phyloP scores from a whole-genome alignment of 78 protist genomes.

The Paulinella micropora region DNA sequence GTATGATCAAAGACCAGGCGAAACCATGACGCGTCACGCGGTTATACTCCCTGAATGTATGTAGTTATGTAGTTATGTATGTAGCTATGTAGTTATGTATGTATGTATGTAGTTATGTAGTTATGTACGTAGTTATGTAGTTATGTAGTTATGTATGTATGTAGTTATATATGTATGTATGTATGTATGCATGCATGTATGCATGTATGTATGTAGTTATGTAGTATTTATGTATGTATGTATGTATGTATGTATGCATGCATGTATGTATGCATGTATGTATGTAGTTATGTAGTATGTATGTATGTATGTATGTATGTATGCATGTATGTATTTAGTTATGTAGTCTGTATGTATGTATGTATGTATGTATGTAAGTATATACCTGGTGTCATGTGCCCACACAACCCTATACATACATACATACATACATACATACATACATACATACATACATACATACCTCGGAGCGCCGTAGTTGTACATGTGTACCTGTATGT shows the following conservation, averaged over 20 bases:
- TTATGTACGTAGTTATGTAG: background rate
- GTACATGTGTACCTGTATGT: background rate
- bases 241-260: background rate
- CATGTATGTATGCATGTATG: background rate
- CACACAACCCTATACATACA: too few relatives aligned
- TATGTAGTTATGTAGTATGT: background rate
- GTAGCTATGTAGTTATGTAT: background rate
- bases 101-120: background rate
- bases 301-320: background rate
- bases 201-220: background rate
- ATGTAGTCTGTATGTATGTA: background rate
- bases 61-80: too few relatives aligned
- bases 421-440: too few relatives aligned
- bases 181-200: background rate
- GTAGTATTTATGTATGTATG: too few relatives aligned
- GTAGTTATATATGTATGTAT: background rate
- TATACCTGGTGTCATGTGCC: too few relatives aligned
- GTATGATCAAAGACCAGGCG: too few relatives aligned
- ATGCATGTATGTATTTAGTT: background rate
- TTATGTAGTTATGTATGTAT: background rate
- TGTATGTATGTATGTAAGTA: background rate
- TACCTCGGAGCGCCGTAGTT: background rate
- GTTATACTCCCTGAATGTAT: too few relatives aligned
- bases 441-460: too few relatives aligned
- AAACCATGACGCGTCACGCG: too few relatives aligned